These are phyloP conservation scores for Letharia columbiana DNA, from an alignment of 495 filamentous ascomycete genomes.

Conservation along the genomic window DNA sequence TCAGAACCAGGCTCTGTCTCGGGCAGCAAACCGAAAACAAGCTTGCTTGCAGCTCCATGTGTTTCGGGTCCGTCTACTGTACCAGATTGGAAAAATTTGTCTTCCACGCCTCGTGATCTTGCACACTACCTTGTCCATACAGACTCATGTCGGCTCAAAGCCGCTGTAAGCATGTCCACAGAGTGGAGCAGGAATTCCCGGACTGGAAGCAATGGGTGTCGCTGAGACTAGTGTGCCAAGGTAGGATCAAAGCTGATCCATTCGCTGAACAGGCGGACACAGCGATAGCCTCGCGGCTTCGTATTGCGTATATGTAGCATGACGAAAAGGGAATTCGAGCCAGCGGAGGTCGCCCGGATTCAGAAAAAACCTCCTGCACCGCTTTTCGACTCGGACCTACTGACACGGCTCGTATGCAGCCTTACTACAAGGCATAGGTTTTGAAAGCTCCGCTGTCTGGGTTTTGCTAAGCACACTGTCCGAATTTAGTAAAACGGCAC, in stretches of 20 bases:
- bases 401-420: not conserved
- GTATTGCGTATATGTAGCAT: constrained; percentile 1
- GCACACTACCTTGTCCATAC: not conserved
- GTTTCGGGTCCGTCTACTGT: not conserved
- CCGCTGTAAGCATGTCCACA: not conserved
- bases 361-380: not conserved
- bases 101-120: not conserved
- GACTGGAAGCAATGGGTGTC: not conserved
- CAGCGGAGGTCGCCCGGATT: not conserved
- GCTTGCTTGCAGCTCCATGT: not conserved
- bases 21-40: not conserved
- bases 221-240: not conserved
- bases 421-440: not conserved
- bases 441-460: not conserved
- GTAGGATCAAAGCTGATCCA: not conserved
- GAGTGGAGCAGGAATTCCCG: not conserved
- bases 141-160: not conserved
- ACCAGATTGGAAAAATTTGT: not conserved
- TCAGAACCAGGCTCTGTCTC: not conserved
- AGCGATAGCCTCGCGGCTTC: not conserved
- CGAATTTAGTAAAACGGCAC: not conserved
- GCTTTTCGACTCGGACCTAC: not conserved
- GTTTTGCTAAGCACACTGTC: not conserved
- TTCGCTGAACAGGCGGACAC: not conserved
- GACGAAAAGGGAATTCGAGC: not conserved